Conservation (phyloP, 176 grass and related monocot species). For the Melocanna baccifera region DNA sequence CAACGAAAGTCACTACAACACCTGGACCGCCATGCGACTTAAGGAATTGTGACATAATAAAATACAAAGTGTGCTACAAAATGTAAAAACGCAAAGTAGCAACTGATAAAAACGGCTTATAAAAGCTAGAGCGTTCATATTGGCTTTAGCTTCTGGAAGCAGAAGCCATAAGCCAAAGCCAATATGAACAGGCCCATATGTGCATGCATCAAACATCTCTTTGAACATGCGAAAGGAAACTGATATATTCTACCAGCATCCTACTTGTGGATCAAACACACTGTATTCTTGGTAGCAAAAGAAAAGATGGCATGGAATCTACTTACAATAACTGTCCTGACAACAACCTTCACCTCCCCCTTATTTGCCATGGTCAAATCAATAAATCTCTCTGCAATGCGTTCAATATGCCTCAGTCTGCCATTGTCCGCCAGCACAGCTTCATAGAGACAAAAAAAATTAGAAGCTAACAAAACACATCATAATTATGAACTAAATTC, state of each 20-base stretch:
- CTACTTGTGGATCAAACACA: background rate
- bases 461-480: background rate
- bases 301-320: constrained; percentile 6
- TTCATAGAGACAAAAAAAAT: constrained; percentile 32
- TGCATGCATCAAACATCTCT: background rate
- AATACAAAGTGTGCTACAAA: too few species aligned
- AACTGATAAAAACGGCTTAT: too few species aligned
- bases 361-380: constrained; percentile 95
- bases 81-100: too few species aligned
- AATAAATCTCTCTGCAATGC: constrained; percentile 78
- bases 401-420: constrained; percentile 72
- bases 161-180: too few species aligned
- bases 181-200: too few species aligned
- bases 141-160: too few species aligned
- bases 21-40: too few species aligned
- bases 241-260: background rate
- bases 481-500: background rate
- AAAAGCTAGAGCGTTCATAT: too few species aligned
- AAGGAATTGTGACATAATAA: too few species aligned
- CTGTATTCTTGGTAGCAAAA: background rate
- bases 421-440: constrained; percentile 87
- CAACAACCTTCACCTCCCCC: constrained; percentile 82
- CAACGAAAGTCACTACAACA: too few species aligned
- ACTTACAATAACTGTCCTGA: constrained; percentile 92
- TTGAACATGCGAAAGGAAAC: background rate